phyloP scores from a whole-genome alignment of 495 filamentous ascomycete species.

The Podospora pseudocomata region DNA sequence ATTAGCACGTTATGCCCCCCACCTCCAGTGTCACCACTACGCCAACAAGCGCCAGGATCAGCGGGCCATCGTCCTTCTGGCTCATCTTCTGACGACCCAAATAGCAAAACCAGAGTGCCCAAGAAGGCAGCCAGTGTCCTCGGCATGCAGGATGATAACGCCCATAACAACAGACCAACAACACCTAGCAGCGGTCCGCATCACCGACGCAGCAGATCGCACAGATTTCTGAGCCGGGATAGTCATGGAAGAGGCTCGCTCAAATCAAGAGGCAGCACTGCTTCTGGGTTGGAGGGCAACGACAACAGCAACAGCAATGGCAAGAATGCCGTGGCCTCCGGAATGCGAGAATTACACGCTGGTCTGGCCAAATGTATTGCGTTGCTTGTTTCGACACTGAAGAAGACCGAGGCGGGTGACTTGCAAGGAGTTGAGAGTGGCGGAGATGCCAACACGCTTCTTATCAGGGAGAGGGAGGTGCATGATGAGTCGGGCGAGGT shows the following conservation, averaged over 20 bases:
- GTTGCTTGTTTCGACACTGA: slow-evolving; percentile 38
- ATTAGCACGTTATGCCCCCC: slow-evolving; percentile 43
- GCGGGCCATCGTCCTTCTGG: slow-evolving; percentile 12
- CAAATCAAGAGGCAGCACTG: background rate
- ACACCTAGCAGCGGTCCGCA: background rate
- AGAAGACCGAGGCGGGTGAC: slow-evolving; percentile 18
- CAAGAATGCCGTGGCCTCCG: background rate
- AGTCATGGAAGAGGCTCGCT: background rate
- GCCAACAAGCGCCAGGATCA: slow-evolving; percentile 3
- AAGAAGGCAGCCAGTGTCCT: slow-evolving; percentile 41
- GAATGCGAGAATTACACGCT: slow-evolving; percentile 31
- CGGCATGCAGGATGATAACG: slow-evolving; percentile 28
- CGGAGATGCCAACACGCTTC: background rate
- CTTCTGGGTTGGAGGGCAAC: background rate
- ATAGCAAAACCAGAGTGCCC: slow-evolving; percentile 30
- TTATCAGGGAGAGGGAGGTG: slow-evolving; percentile 4
- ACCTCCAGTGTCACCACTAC: background rate
- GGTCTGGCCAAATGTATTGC: slow-evolving; percentile 40
- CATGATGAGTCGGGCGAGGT: slow-evolving; percentile 22
- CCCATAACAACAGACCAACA: background rate
- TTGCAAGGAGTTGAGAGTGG: background rate
- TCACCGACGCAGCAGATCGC: slow-evolving; percentile 4
- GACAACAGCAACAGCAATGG: slow-evolving; percentile 2
- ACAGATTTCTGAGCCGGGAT: slow-evolving; percentile 1
- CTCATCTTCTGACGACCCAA: slow-evolving; percentile 11